phyloP scores from a whole-genome alignment of 208 protist species.

The Acanthamoeba royreba region DNA sequence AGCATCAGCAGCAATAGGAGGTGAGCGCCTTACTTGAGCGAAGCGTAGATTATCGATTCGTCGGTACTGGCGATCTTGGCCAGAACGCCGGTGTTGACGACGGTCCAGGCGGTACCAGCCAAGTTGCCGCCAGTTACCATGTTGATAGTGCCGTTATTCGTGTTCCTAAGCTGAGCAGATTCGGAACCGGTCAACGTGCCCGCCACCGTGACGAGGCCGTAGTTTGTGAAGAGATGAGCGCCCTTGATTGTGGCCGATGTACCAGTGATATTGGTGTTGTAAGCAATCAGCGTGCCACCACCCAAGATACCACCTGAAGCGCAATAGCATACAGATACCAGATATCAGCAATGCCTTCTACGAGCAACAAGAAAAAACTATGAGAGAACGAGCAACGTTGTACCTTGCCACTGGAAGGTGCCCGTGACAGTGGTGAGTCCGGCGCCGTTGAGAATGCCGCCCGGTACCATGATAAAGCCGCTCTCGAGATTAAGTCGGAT shows the following conservation, averaged over 20 bases:
- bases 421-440: slow-evolving; percentile 24
- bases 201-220: neutral
- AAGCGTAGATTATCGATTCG: neutral
- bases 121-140: neutral
- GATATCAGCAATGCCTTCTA: too few relatives aligned
- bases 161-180: neutral
- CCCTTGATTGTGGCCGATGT: neutral
- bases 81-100: neutral
- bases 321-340: too few relatives aligned
- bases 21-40: too few relatives aligned
- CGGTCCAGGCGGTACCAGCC: neutral
- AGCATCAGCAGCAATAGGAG: too few relatives aligned
- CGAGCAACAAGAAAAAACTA: neutral
- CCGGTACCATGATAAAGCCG: neutral
- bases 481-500: neutral
- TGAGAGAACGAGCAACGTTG: neutral
- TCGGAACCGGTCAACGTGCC: neutral
- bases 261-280: neutral
- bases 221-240: slow-evolving; percentile 13
- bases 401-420: slow-evolving; percentile 19
- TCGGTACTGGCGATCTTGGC: slow-evolving; percentile 11
- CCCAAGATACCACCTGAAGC: neutral
- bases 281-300: neutral
- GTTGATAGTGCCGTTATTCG: neutral
- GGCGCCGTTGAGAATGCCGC: neutral